phyloP scores from a whole-genome alignment of 1,284 basidiomycete genomes.

The Leccinum pachyderme region DNA sequence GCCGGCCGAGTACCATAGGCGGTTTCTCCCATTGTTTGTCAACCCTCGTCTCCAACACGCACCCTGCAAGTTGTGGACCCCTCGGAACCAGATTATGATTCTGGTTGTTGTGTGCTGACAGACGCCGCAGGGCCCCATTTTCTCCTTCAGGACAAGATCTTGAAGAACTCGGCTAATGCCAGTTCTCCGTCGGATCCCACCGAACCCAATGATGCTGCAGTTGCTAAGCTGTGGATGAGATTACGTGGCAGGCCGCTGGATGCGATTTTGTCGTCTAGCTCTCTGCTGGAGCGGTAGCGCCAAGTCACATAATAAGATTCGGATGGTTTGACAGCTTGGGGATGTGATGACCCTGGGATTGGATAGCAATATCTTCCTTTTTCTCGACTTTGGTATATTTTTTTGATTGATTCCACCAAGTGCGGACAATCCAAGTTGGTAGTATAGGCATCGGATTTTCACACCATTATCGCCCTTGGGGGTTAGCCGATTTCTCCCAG shows the following conservation, averaged over 20 bases:
- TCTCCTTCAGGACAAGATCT: constrained; percentile 1
- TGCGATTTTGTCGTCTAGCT: neutral
- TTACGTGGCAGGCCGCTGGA: neutral
- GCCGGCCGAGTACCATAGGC: constrained; percentile 8
- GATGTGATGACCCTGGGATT: constrained; percentile 18
- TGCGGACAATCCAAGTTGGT: constrained; percentile 5
- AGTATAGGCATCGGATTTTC: constrained; percentile 25
- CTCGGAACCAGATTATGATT: constrained; percentile 7
- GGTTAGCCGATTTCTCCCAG: constrained; percentile 17
- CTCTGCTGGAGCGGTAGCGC: neutral
- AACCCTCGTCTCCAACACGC: constrained; percentile 11
- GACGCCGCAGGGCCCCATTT: constrained; percentile 1
- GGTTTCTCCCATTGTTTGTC: constrained; percentile 3
- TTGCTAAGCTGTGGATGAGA: neutral
- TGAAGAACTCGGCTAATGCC: neutral
- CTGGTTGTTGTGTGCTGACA: neutral
- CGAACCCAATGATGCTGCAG: neutral
- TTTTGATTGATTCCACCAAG: constrained; percentile 5
- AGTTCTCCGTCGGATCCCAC: neutral
- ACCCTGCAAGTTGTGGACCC: neutral
- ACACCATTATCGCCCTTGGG: constrained; percentile 17
- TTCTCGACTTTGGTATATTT: neutral
- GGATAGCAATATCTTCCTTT: constrained; percentile 7
- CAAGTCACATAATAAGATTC: neutral
- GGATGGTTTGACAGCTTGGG: neutral